Evolutionary conservation across 148 eudicot genomes (phyloP), one percentile per base, ranked within the genome.

Genomic region (Rhododendron ovatum): DNA sequence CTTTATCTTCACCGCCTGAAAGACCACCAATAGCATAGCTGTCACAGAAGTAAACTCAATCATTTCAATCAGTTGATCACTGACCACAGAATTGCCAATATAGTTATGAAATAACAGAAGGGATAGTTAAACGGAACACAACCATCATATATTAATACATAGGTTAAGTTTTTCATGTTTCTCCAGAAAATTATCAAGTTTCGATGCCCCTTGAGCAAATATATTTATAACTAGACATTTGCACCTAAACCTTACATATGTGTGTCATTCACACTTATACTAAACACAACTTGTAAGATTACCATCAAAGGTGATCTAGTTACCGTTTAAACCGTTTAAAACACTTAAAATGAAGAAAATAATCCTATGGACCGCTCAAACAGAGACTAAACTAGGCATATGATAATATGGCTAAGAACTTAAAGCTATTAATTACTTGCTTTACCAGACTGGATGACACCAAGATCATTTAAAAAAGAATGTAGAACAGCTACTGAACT

Each of bases 1-100:
- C 98, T 91, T 96, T 96, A 89, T 95, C 97, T 92, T 96, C 98
- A 84, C 99, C 98, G 77, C 99, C 97, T 88, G 99, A 88, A 90
- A 96, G 98, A 91, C 98, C 99, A 91, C 97, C 99, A 89, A 94
- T 95, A 86, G 98, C 99, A 90, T 95, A 96, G 92, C 98, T 96
- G 95, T 89, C 88, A 86, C 90, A 91, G 84, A 87, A 87, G 86
- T 86, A 88, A 75, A 89, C 67, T 86, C 30, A 24, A 85, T 87
- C 82, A 86, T 81, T 67, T 86, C 83, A 74, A 73, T 81, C 82
- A 74, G 76, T 50, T 55, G 71, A 43, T 71, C 75, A 81, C 41
- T 65, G 80, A 77, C 61, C 76, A 39, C n/a, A 71, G 33, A 71
- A 65, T 51, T 55, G 18, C 48, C 39, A 57, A 47, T 14, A 7